phyloP scores from a whole-genome alignment of 345 rosid species.

The Punica granatum region DNA sequence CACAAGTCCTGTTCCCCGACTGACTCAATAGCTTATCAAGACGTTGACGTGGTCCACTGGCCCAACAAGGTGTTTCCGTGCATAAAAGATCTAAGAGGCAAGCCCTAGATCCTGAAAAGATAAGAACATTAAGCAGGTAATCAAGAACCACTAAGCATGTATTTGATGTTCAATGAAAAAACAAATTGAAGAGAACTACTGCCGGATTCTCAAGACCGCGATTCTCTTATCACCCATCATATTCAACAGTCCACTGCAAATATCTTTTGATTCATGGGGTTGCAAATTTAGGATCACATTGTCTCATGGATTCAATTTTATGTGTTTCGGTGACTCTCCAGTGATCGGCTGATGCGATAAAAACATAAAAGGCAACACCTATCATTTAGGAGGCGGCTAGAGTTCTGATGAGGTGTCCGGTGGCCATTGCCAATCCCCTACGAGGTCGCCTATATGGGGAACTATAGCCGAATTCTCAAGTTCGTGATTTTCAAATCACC shows the following conservation, averaged over 20 bases:
- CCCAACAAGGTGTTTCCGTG: slow-evolving; percentile 35
- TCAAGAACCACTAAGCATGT: not conserved
- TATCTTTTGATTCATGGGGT: not conserved
- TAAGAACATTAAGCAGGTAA: not conserved
- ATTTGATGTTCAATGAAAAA: not conserved
- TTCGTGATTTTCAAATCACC: too few relatives aligned
- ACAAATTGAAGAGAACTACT: not conserved
- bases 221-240: not conserved
- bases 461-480: too few relatives aligned
- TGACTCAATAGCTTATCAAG: slow-evolving; percentile 47
- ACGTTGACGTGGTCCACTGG: slow-evolving; percentile 36
- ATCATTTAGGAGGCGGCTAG: too few relatives aligned
- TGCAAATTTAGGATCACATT: not conserved
- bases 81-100: slow-evolving; percentile 53
- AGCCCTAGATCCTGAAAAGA: slow-evolving; percentile 31
- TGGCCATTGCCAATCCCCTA: too few relatives aligned
- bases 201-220: not conserved
- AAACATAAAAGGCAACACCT: too few relatives aligned
- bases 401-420: too few relatives aligned
- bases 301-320: not conserved
- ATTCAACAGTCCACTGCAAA: not conserved
- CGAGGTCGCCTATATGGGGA: too few relatives aligned
- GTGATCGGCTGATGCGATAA: not conserved
- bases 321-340: not conserved
- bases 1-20: slow-evolving; percentile 59